phyloP scores from a whole-genome alignment of 306 rosid genomes.

The Cercis canadensis region DNA sequence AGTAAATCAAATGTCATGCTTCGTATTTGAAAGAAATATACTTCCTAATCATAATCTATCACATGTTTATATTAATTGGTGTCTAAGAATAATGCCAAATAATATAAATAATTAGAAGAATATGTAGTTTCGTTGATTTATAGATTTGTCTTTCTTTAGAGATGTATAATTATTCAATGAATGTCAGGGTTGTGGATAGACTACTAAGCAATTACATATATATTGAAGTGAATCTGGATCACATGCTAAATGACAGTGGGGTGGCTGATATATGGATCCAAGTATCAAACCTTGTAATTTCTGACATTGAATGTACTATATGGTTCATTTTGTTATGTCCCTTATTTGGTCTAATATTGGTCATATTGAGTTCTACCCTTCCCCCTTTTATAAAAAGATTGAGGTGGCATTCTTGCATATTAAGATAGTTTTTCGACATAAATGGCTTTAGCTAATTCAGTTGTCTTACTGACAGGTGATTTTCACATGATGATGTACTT shows the following conservation, averaged over 20 bases:
- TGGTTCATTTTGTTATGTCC: neutral
- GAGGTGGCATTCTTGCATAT: neutral
- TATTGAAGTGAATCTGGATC: neutral
- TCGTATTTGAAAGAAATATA: neutral
- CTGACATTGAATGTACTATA: too few species aligned
- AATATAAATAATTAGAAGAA: neutral
- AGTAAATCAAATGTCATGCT: neutral
- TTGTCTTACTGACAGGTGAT: neutral
- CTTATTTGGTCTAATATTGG: too few species aligned
- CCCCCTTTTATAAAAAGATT: neutral
- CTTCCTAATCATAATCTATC: neutral
- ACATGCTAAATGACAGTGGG: neutral
- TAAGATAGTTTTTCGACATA: neutral
- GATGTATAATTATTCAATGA: neutral
- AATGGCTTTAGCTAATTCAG: neutral
- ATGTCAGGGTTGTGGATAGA: neutral
- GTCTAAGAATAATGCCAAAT: neutral
- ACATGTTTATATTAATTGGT: neutral
- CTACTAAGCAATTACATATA: neutral
- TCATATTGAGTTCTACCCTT: neutral
- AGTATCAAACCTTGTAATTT: neutral
- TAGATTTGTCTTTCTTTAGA: neutral
- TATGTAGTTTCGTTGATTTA: neutral
- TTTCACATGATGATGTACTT: neutral
- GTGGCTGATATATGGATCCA: neutral